These are phyloP conservation scores for Xylogone sp. DNA, from an alignment of 2,329 filamentous ascomycete species.

Conservation along the genomic window DNA sequence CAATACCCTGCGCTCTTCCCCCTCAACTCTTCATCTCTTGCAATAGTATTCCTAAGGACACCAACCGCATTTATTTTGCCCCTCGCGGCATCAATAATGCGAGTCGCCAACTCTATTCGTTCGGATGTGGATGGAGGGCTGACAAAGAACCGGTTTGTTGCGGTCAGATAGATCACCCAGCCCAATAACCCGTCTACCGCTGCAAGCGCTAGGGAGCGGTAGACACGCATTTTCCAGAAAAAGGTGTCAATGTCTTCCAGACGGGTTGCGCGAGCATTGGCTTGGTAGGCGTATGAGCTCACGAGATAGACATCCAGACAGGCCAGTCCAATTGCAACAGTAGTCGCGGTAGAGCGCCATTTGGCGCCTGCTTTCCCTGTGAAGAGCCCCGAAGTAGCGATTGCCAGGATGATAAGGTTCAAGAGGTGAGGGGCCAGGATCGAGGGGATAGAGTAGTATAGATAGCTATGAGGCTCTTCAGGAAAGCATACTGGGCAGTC, in stretches of 20 bases:
- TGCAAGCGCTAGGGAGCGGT: conserved; percentile 62
- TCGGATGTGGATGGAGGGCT: conserved; percentile 57
- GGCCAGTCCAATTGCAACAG: conserved; percentile 56
- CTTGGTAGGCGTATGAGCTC: conserved; percentile 59
- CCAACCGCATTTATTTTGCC: conserved; percentile 69
- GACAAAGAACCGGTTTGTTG: conserved; percentile 76
- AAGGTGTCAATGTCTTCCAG: conserved; percentile 64
- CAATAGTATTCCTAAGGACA: conserved; percentile 75
- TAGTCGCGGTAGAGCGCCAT: conserved; percentile 70
- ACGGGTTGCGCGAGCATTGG: conserved; percentile 59
- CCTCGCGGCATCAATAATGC: conserved; percentile 54
- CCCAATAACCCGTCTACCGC: conserved; percentile 61
- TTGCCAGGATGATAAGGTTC: conserved; percentile 69
- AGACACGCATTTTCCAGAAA: conserved; percentile 64
- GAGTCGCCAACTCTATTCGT: conserved; percentile 58
- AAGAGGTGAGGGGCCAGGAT: conserved; percentile 74
- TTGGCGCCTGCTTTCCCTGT: conserved; percentile 58
- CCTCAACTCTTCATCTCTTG: conserved; percentile 69
- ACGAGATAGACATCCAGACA: conserved; percentile 64
- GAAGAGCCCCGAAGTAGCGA: conserved; percentile 67
- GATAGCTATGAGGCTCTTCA: conserved; percentile 67
- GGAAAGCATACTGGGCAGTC: conserved; percentile 78
- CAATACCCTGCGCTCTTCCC: conserved; percentile 69
- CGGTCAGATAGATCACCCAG: conserved; percentile 66
- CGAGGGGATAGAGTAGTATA: conserved; percentile 75